A percentile compares a stretch with the other conserved stretches of the same genome.
Evolutionary conservation across 179 eudicot species (phyloP).

Genomic region (Spinacia oleracea): DNA sequence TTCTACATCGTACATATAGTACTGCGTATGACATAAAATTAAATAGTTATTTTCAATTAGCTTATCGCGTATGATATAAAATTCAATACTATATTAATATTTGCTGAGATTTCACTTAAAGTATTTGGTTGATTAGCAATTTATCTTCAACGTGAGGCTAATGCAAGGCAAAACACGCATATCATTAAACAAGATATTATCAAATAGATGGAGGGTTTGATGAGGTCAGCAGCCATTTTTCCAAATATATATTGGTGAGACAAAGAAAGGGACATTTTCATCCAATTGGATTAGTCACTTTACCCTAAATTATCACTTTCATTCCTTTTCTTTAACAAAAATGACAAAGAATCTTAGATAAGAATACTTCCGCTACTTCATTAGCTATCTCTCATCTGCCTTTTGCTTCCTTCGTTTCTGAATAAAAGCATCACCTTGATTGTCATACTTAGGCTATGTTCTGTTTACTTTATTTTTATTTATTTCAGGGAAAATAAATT

Average conservation of each 20-base stretch:
- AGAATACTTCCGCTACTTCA: neutral
- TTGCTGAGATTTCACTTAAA: neutral
- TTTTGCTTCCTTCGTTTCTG: no score
- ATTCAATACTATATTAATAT: neutral
- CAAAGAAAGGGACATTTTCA: neutral
- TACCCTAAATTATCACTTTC: neutral
- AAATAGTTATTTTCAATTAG: neutral
- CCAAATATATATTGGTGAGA: constrained; percentile 3
- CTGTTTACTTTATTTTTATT: no score
- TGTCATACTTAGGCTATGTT: no score
- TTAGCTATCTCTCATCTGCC: no score
- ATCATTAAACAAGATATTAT: neutral
- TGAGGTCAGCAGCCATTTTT: neutral
- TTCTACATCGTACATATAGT: neutral
- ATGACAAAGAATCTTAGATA: neutral
- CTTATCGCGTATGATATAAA: neutral
- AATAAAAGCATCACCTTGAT: no score
- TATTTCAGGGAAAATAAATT: no score
- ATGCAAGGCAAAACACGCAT: neutral
- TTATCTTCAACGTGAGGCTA: constrained; percentile 18
- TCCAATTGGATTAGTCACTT: neutral
- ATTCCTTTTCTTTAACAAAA: neutral
- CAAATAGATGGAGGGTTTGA: neutral
- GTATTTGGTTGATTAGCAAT: neutral
- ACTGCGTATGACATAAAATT: neutral